Percentiles rank a stretch among this genome's conserved stretches.
These are phyloP conservation scores for Xylaria sp. DNA, from an alignment of 2,329 filamentous ascomycete species.

Conservation along the genomic window DNA sequence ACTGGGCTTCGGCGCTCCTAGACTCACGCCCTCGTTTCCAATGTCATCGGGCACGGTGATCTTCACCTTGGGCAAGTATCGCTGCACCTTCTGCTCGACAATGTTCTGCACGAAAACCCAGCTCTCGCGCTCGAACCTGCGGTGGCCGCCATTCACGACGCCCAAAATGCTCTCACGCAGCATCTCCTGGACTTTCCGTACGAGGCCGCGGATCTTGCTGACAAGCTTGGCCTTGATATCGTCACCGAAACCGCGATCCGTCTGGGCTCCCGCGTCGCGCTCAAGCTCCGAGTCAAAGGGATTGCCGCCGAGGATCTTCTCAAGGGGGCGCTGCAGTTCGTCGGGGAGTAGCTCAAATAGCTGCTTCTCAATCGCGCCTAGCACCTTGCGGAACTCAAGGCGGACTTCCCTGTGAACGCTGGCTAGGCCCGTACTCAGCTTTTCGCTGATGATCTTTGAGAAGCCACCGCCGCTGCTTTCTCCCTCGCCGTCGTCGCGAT, in stretches of 20 bases:
- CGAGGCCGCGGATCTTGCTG: conserved; percentile 50
- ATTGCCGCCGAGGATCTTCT: conserved; percentile 54
- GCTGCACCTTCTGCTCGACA: conserved; percentile 53
- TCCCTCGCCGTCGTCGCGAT: conserved; percentile 32
- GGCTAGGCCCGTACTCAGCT: conserved; percentile 51
- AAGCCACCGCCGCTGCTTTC: conserved; percentile 45
- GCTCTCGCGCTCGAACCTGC: conserved; percentile 53
- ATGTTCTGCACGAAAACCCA: conserved; percentile 54
- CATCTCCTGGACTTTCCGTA: conserved; percentile 53
- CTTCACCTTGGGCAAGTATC: conserved; percentile 52
- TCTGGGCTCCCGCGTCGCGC: conserved; percentile 37
- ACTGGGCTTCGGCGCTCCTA: conserved; percentile 43
- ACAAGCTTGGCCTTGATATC: conserved; percentile 52
- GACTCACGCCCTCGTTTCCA: conserved; percentile 52
- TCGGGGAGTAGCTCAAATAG: conserved; percentile 53
- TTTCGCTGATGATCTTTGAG: conserved; percentile 53
- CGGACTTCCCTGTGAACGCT: conserved; percentile 52
- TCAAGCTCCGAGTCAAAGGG: conserved; percentile 53
- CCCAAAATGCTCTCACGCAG: conserved; percentile 52
- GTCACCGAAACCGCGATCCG: conserved; percentile 49
- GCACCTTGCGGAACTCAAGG: conserved; percentile 52
- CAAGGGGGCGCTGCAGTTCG: conserved; percentile 49
- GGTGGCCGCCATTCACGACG: conserved; percentile 53
- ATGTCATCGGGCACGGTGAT: conserved; percentile 54
- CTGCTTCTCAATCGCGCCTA: conserved; percentile 52